Percentiles rank a stretch among this genome's conserved stretches.
phyloP scores from a whole-genome alignment of 2,329 filamentous ascomycete genomes.

The Atkinsonella hypoxylon region DNA sequence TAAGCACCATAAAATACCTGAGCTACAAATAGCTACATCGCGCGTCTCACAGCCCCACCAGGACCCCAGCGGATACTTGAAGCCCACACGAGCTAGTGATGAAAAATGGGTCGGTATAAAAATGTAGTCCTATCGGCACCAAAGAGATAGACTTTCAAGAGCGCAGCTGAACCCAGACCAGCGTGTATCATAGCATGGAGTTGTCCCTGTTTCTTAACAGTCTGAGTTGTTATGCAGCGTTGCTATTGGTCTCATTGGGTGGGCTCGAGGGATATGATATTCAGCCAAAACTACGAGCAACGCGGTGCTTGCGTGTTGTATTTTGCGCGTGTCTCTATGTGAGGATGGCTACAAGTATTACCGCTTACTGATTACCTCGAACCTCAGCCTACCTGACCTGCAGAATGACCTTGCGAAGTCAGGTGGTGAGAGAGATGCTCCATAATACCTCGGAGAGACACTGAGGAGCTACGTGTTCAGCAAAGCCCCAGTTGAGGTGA shows the following conservation, averaged over 20 bases:
- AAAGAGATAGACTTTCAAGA: neutral
- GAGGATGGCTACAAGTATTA: neutral
- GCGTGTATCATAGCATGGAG: neutral
- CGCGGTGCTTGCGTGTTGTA: no score
- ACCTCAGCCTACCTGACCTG: neutral
- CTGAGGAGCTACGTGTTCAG: neutral
- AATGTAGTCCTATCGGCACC: no score
- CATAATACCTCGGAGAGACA: neutral
- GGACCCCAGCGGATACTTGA: no score
- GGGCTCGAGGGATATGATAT: no score
- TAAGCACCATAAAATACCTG: no score
- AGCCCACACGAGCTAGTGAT: no score
- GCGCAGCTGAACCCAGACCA: neutral
- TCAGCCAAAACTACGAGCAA: no score
- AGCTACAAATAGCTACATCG: no score
- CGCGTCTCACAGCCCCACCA: no score
- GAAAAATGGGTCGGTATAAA: no score
- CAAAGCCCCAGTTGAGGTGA: neutral
- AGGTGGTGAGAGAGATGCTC: neutral
- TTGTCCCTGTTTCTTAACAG: neutral
- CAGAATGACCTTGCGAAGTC: neutral
- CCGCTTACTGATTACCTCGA: neutral
- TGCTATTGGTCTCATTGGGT: neutral
- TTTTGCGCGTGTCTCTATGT: no score
- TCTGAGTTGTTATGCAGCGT: neutral